These are phyloP conservation scores for Aphanomyces stellatus DNA, from an alignment of 352 stramenopile species.

Conservation along the genomic window DNA sequence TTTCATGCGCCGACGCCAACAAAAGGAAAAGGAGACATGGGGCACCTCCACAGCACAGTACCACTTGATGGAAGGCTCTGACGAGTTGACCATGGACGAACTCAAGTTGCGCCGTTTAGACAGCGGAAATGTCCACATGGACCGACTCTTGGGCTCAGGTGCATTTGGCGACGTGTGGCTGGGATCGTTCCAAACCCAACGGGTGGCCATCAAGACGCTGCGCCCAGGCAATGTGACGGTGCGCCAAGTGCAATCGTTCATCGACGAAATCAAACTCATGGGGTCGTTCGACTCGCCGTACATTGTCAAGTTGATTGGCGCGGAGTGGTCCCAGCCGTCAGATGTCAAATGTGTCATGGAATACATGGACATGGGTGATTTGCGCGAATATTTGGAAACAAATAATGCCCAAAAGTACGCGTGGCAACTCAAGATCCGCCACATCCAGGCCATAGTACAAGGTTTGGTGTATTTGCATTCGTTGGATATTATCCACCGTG, in stretches of 20 bases:
- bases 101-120: too few relatives aligned
- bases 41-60: too few relatives aligned
- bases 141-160: too few relatives aligned
- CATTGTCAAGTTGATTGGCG: not conserved
- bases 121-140: too few relatives aligned
- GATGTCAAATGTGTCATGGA: constrained; percentile 23
- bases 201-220: constrained; percentile 3
- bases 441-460: not conserved
- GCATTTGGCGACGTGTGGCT: not conserved
- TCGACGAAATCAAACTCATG: constrained; percentile 11
- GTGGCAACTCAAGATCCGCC: not conserved
- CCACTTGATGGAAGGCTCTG: too few relatives aligned
- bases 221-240: too few relatives aligned
- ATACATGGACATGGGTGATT: constrained; percentile 36
- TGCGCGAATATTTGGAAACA: constrained; percentile 20
- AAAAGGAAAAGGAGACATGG: too few relatives aligned
- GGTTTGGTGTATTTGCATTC: constrained; percentile 3
- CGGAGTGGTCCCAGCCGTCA: not conserved
- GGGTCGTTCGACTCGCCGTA: not conserved
- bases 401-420: not conserved
- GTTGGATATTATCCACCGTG: constrained; percentile 26
- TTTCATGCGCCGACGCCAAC: too few relatives aligned
- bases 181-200: not conserved
- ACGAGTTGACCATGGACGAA: too few relatives aligned
- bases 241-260: not conserved